Conservation (phyloP, 768 basidiomycete genomes). For the Boletellus emodensis region DNA sequence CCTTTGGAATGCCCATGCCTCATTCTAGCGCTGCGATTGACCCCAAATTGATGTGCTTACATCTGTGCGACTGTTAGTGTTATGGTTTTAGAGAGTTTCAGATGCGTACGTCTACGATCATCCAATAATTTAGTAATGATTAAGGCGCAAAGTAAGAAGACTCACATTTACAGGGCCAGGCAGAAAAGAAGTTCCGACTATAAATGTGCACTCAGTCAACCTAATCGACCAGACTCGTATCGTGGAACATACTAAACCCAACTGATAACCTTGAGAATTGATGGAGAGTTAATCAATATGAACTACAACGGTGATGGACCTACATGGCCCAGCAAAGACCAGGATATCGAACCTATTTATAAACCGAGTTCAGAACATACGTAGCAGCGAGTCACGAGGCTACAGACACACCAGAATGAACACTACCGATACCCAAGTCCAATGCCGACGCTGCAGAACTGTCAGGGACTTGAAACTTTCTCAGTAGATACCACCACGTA, state of each 20-base stretch:
- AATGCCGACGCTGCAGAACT: not conserved
- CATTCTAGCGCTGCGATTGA: not conserved
- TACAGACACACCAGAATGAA: not conserved
- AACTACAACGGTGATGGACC: not conserved
- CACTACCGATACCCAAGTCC: not conserved
- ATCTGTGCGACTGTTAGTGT: not conserved
- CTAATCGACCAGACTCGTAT: not conserved
- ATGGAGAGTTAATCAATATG: too few species aligned
- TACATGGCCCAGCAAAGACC: conserved; percentile 1
- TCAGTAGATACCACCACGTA: not conserved
- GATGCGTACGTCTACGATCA: not conserved
- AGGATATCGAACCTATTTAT: not conserved
- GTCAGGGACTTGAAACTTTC: not conserved
- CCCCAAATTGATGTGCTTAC: not conserved
- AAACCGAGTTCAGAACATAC: not conserved
- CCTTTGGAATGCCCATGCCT: not conserved
- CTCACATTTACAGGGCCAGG: not conserved
- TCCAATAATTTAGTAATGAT: not conserved
- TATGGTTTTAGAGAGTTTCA: not conserved
- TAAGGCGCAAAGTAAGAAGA: not conserved
- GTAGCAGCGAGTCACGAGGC: not conserved
- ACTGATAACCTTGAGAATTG: not conserved
- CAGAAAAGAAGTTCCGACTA: not conserved
- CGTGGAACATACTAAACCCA: not conserved
- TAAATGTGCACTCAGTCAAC: not conserved